phyloP scores from a whole-genome alignment of 2,329 filamentous ascomycete species.

The Cladophialophora exuberans region DNA sequence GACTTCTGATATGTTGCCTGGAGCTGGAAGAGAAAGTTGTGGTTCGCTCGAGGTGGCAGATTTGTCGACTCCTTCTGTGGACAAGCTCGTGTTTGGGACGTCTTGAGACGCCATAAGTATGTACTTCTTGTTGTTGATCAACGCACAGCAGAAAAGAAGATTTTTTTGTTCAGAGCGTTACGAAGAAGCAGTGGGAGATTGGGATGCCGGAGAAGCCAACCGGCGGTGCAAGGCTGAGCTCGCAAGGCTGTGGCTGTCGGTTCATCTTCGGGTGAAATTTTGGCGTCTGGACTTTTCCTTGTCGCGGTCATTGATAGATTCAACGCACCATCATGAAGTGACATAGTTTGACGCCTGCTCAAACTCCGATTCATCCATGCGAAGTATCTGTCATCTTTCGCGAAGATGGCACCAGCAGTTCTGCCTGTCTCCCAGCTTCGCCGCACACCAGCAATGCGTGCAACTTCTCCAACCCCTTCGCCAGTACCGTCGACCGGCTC shows the following conservation, averaged over 20 bases:
- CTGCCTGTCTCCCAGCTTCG: slow-evolving; percentile 32
- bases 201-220: neutral
- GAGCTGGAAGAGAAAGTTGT: neutral
- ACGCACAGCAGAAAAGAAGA: too few species aligned
- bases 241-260: too few species aligned
- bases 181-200: neutral
- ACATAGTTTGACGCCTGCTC: neutral
- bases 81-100: too few species aligned
- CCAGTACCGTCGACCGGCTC: slow-evolving; percentile 26
- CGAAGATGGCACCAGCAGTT: slow-evolving; percentile 36
- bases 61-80: too few species aligned
- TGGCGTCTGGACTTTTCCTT: slow-evolving; percentile 8
- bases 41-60: neutral
- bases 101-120: too few species aligned
- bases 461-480: slow-evolving; percentile 29
- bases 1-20: neutral
- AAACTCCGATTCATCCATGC: slow-evolving; percentile 25
- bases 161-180: too few species aligned
- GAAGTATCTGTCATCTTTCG: slow-evolving; percentile 32
- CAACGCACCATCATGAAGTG: neutral
- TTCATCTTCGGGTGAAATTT: slow-evolving; percentile 1
- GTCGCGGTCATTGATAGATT: neutral
- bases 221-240: too few species aligned
- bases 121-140: too few species aligned
- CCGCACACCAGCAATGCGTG: slow-evolving; percentile 31